A percentile compares a stretch with the other conserved stretches of the same genome.
These are phyloP conservation scores for Dothidotthia symphoricarpi DNA, from an alignment of 2,329 filamentous ascomycete genomes.

Conservation along the genomic window DNA sequence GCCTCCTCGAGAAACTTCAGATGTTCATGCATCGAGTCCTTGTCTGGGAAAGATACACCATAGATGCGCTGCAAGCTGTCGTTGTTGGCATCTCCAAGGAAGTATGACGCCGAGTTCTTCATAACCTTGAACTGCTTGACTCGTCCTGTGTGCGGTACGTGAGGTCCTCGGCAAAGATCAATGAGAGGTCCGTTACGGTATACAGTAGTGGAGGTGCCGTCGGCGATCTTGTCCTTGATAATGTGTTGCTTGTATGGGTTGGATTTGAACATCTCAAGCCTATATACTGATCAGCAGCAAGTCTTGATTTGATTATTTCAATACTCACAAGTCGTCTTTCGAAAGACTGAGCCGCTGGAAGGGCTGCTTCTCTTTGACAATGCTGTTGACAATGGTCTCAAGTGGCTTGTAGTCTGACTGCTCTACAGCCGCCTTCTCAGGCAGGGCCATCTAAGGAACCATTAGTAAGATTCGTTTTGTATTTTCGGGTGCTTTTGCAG, in stretches of 20 bases:
- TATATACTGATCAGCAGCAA: slow-evolving; percentile 5
- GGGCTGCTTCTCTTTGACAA: slow-evolving; percentile 94
- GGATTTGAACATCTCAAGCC: slow-evolving; percentile 90
- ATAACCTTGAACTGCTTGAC: slow-evolving; percentile 95
- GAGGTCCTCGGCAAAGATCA: slow-evolving; percentile 91
- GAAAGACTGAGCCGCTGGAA: slow-evolving; percentile 87
- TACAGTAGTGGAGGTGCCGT: slow-evolving; percentile 88
- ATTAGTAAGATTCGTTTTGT: slow-evolving; percentile 6
- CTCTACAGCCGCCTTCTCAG: slow-evolving; percentile 68
- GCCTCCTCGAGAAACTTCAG: slow-evolving; percentile 95
- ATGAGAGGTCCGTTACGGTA: slow-evolving; percentile 93
- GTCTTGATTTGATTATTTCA: not conserved
- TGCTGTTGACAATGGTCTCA: slow-evolving; percentile 74
- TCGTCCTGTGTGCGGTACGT: slow-evolving; percentile 88
- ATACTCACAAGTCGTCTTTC: slow-evolving; percentile 70
- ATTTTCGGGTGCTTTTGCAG: too few species aligned
- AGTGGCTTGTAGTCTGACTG: slow-evolving; percentile 80
- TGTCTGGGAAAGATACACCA: slow-evolving; percentile 94
- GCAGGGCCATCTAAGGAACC: slow-evolving; percentile 65
- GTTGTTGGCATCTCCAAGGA: slow-evolving; percentile 88
- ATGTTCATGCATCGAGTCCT: slow-evolving; percentile 90
- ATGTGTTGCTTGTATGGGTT: slow-evolving; percentile 99
- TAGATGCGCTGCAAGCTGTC: slow-evolving; percentile 96
- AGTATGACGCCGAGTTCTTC: slow-evolving; percentile 85
- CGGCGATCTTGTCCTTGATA: slow-evolving; percentile 86